Evolutionary conservation across 352 stramenopile species (phyloP).

Genomic region (Pythium periplocum): DNA sequence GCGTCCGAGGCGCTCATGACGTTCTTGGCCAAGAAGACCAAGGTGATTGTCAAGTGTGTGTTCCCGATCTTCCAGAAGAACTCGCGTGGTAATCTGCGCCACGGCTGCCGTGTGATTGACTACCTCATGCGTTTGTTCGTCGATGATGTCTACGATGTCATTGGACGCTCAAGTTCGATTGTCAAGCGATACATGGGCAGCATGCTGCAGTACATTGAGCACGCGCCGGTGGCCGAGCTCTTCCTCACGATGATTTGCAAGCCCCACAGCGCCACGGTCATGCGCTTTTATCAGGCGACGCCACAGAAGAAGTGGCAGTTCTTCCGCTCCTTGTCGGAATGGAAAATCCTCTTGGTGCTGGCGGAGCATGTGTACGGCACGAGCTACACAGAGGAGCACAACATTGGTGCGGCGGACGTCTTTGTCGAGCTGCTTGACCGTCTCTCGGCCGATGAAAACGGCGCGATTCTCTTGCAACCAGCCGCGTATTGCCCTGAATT

Average conservation of each 20-base stretch:
- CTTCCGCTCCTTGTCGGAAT: constrained; percentile 81
- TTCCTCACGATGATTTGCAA: constrained; percentile 87
- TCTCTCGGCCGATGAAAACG: constrained; percentile 85
- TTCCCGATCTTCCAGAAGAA: constrained; percentile 77
- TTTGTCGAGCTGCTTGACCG: constrained; percentile 86
- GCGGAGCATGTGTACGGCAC: constrained; percentile 70
- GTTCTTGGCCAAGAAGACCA: constrained; percentile 78
- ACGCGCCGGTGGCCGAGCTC: constrained; percentile 79
- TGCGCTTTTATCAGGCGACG: constrained; percentile 63
- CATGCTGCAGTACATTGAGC: constrained; percentile 78
- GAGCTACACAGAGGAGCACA: constrained; percentile 60
- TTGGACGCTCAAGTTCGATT: constrained; percentile 54
- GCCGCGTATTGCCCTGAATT: constrained; percentile 80
- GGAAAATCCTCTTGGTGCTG: constrained; percentile 84
- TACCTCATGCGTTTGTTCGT: constrained; percentile 79
- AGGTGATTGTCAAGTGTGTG: constrained; percentile 70
- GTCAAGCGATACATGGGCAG: constrained; percentile 77
- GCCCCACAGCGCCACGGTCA: constrained; percentile 63
- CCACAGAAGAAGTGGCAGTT: constrained; percentile 86
- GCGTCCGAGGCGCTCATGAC: constrained; percentile 68
- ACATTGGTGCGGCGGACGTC: constrained; percentile 78
- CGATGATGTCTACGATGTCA: constrained; percentile 85
- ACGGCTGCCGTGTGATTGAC: constrained; percentile 86
- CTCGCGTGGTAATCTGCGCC: constrained; percentile 71
- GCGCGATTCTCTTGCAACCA: constrained; percentile 83